Conservation (phyloP, 345 rosid genomes). For the Eucalyptus polyanthemos region DNA sequence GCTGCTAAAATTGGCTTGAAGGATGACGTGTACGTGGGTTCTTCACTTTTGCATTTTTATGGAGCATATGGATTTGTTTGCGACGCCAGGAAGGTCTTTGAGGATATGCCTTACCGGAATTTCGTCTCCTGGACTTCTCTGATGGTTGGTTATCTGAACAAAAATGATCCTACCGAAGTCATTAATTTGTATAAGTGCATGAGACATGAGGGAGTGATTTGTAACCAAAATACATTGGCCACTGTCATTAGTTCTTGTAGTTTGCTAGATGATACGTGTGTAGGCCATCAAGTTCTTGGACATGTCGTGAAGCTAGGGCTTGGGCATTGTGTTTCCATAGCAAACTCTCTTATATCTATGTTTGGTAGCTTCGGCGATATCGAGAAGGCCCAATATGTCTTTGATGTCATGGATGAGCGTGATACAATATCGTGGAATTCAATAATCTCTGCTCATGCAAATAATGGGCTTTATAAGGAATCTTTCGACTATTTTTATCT, state of each 20-base stretch:
- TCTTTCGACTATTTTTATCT: constrained; percentile 27
- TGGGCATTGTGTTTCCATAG: constrained; percentile 43
- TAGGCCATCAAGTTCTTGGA: constrained; percentile 55
- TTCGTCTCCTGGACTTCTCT: constrained; percentile 92
- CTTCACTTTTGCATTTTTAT: constrained; percentile 73
- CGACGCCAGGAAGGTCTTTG: constrained; percentile 49
- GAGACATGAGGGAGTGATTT: constrained; percentile 40
- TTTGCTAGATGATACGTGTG: constrained; percentile 29
- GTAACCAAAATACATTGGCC: constrained; percentile 63
- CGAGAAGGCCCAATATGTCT: constrained; percentile 33
- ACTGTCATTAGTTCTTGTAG: constrained; percentile 51
- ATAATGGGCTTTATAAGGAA: constrained; percentile 31
- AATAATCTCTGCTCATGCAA: constrained; percentile 43
- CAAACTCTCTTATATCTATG: constrained; percentile 63
- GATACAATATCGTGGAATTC: constrained; percentile 89
- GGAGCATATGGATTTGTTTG: constrained; percentile 37
- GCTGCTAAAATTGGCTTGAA: constrained; percentile 43
- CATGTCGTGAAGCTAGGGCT: constrained; percentile 51
- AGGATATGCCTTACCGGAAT: constrained; percentile 74
- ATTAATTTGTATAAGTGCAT: constrained; percentile 28
- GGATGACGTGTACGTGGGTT: constrained; percentile 66
- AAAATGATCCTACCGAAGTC: constrained; percentile 40
- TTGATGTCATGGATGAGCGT: constrained; percentile 36
- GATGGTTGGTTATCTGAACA: constrained; percentile 59
- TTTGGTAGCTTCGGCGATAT: constrained; percentile 44